phyloP scores from a whole-genome alignment of 768 basidiomycete genomes.

The Pulveroboletus sp. region DNA sequence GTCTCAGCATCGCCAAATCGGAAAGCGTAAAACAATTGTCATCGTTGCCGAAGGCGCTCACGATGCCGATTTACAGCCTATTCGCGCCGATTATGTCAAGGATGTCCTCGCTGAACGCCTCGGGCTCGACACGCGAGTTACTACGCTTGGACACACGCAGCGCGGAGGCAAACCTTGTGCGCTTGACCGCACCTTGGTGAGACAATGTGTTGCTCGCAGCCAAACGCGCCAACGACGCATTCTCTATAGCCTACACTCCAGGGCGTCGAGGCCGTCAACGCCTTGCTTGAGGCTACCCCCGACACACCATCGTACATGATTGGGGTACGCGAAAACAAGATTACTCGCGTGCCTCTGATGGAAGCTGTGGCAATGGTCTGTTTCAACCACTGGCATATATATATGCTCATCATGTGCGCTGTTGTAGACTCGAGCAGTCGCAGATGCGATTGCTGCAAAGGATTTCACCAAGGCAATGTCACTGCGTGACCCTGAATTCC shows the following conservation, averaged over 20 bases:
- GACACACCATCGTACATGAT: conserved; percentile 97
- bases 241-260: conserved; percentile 85
- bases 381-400: neutral
- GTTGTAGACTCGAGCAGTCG: conserved; percentile 79
- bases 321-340: conserved; percentile 92
- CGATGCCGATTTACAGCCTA: conserved; percentile 86
- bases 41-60: conserved; percentile 97
- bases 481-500: conserved; percentile 88
- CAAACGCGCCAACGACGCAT: conserved; percentile 4
- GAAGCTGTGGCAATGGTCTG: conserved; percentile 87
- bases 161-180: conserved; percentile 94
- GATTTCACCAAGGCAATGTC: conserved; percentile 88
- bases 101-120: conserved; percentile 82
- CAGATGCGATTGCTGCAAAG: conserved; percentile 73
- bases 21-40: conserved; percentile 98
- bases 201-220: conserved; percentile 16
- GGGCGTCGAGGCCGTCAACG: conserved; percentile 90
- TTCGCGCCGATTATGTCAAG: conserved; percentile 88
- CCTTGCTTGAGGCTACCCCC: conserved; percentile 80
- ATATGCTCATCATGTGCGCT: conserved; percentile 7
- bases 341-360: conserved; percentile 85
- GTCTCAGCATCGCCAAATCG: conserved; percentile 78
- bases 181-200: conserved; percentile 85
- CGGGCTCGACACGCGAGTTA: conserved; percentile 93
- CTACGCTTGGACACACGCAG: conserved; percentile 95